Percentiles rank a stretch among this genome's conserved stretches.
Evolutionary conservation across 2,329 filamentous ascomycete genomes (phyloP).

Genomic region (Mycosphaerella arachidis): DNA sequence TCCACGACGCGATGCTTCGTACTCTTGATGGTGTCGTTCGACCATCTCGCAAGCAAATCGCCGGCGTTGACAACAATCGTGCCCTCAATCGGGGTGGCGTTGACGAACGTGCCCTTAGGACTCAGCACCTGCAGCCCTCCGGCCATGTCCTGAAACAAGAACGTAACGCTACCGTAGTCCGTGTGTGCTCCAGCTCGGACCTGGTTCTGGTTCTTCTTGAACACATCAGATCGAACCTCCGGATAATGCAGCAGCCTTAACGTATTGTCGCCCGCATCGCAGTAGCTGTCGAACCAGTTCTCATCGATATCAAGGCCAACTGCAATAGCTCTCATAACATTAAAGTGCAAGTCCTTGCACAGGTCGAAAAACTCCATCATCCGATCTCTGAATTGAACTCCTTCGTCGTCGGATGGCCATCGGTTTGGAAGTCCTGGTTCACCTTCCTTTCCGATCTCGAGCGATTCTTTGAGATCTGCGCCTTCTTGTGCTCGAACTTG

Average conservation of each 20-base stretch:
- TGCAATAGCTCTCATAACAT: conserved; percentile 61
- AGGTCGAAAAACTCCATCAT: conserved; percentile 70
- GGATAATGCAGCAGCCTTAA: conserved; percentile 48
- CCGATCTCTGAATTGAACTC: conserved; percentile 64
- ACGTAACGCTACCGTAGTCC: conserved; percentile 53
- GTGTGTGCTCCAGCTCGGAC: conserved; percentile 73
- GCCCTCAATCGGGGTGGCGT: conserved; percentile 74
- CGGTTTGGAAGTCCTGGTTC: conserved; percentile 64
- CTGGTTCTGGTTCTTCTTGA: conserved; percentile 46
- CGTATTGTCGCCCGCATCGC: conserved; percentile 66
- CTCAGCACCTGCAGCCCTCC: conserved; percentile 60
- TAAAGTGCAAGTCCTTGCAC: conserved; percentile 68
- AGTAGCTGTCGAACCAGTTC: conserved; percentile 72
- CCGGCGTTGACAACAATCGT: conserved; percentile 87
- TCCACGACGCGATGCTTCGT: conserved; percentile 87
- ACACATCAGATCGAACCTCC: conserved; percentile 53
- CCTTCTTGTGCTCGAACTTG: conserved; percentile 49
- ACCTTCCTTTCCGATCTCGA: conserved; percentile 59
- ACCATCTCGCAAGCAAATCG: conserved; percentile 72
- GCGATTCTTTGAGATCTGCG: conserved; percentile 52
- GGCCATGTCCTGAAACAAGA: conserved; percentile 50
- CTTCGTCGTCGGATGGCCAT: conserved; percentile 60
- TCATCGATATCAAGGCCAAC: conserved; percentile 64
- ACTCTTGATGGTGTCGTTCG: conserved; percentile 84
- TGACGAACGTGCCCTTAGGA: conserved; percentile 69